Percentiles rank a stretch among this genome's conserved stretches.
phyloP scores from a whole-genome alignment of 2,329 filamentous ascomycete genomes.

The Penicillium sp. region DNA sequence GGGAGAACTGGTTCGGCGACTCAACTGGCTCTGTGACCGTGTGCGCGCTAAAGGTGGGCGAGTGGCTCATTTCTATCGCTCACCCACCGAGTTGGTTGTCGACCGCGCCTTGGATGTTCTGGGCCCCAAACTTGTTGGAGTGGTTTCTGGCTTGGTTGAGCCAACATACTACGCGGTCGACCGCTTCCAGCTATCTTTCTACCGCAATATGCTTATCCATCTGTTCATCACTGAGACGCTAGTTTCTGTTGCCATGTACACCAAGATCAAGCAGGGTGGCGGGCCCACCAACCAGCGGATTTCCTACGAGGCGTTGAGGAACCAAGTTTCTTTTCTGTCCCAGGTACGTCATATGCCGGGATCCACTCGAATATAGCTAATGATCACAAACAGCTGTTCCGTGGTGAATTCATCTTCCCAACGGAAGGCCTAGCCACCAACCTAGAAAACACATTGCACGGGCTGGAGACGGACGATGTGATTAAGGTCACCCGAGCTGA shows the following conservation, averaged over 20 bases:
- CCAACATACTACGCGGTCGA: conserved; percentile 94
- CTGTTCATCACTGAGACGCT: conserved; percentile 92
- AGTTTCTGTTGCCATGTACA: conserved; percentile 88
- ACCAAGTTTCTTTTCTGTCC: conserved; percentile 85
- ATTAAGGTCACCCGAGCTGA: conserved; percentile 63
- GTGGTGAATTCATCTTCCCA: conserved; percentile 95
- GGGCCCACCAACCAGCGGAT: conserved; percentile 78
- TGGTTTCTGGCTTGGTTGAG: conserved; percentile 75
- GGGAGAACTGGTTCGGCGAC: conserved; percentile 75
- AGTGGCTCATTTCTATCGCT: conserved; percentile 86
- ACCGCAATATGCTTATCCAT: conserved; percentile 99
- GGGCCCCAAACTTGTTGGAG: conserved; percentile 81
- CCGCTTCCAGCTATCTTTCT: conserved; percentile 94
- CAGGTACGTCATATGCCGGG: conserved; percentile 42
- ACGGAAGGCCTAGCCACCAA: conserved; percentile 79
- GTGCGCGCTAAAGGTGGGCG: conserved; percentile 83
- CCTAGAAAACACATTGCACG: conserved; percentile 71
- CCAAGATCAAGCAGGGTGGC: conserved; percentile 84
- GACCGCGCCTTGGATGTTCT: conserved; percentile 88
- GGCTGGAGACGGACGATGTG: conserved; percentile 74
- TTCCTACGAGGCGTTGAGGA: conserved; percentile 66
- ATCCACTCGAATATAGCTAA: neutral
- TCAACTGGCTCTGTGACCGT: conserved; percentile 83
- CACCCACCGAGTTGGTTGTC: conserved; percentile 75
- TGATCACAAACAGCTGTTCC: conserved; percentile 63